Conservation (phyloP, 768 basidiomycete genomes). For the Cubamyces sp. region DNA sequence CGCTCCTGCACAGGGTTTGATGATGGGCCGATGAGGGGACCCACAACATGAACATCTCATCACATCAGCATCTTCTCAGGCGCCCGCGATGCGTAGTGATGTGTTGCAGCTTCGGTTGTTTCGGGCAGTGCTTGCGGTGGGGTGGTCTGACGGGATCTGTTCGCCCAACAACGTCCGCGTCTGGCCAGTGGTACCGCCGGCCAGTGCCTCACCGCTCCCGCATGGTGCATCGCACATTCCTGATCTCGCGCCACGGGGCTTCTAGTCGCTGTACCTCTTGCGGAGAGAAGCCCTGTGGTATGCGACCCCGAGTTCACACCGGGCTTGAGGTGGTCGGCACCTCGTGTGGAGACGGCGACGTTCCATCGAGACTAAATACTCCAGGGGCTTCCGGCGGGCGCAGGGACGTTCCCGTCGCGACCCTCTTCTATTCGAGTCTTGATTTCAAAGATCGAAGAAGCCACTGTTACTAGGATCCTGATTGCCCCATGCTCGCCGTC, state of each 20-base stretch:
- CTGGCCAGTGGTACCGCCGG: not conserved
- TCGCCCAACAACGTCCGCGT: constrained; percentile 11
- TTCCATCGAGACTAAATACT: too few species aligned
- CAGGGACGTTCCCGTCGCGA: not conserved
- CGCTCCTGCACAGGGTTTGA: not conserved
- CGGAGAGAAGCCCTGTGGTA: not conserved
- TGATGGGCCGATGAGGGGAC: not conserved
- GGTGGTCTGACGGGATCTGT: constrained; percentile 8
- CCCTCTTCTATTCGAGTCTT: not conserved
- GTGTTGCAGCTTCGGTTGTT: not conserved
- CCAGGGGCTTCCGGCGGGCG: not conserved
- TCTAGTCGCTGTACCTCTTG: not conserved
- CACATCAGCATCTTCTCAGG: not conserved
- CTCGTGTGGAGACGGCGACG: not conserved
- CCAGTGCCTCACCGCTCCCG: not conserved
- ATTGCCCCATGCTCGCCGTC: not conserved
- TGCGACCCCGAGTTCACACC: not conserved
- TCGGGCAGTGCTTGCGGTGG: not conserved
- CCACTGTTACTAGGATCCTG: constrained; percentile 9
- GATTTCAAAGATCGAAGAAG: constrained; percentile 13
- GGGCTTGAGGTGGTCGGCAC: not conserved
- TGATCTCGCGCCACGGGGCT: not conserved
- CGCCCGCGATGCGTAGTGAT: not conserved
- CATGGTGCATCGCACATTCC: too few species aligned
- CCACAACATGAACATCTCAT: not conserved